Evolutionary conservation across 345 rosid species (phyloP), one percentile per base, ranked within the genome.

Genomic region (Salix koriyanagi): DNA sequence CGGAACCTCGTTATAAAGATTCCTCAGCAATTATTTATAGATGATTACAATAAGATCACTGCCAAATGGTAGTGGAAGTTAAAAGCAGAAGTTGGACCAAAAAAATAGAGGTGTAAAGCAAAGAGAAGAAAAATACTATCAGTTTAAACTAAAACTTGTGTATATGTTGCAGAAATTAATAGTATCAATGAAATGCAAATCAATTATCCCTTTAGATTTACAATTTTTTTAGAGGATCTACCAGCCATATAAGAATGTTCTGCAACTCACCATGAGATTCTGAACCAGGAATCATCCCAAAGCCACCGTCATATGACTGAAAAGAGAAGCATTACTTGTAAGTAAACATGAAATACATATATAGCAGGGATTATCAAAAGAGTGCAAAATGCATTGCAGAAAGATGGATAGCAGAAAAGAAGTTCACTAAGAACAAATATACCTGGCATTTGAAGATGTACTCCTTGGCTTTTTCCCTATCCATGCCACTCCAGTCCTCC

Each of bases 271-370:
- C 99, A 84, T 93, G 99, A 74, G 99, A 92, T 83, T 96, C 99
- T 80, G 88, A 84, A 80, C 97, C 97, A 79, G 99, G 98, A 73
- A 65, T 82, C 87, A 93, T 86, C 66, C 99, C 97, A 83, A 96
- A 96, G 83, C 99, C 99, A 71, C 99, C 99, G 78, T 93, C 98
- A 85, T 92, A 96, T 71, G 98, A 91, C 99, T 96, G 91, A 67
- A 83, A 86, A 50, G 72, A 82, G 61, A 6, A 80, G 64, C 19
- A 60, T 56, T 72, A 73, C 2, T 69, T 41, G 60, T 80, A 50
- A 84, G 79, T 25, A 41, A 36, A 84, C 46, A 71, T 15, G 68
- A 44, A 32, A 61, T 30, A 62, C 41, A 44, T 58, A 48, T 48
- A 44, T 42, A 64, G 50, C 23, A 71, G 18, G 15, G 48, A 64